Base-by-base conservation (phyloP, 352 stramenopile genomes). In the Pythium dissotocum region DNA sequence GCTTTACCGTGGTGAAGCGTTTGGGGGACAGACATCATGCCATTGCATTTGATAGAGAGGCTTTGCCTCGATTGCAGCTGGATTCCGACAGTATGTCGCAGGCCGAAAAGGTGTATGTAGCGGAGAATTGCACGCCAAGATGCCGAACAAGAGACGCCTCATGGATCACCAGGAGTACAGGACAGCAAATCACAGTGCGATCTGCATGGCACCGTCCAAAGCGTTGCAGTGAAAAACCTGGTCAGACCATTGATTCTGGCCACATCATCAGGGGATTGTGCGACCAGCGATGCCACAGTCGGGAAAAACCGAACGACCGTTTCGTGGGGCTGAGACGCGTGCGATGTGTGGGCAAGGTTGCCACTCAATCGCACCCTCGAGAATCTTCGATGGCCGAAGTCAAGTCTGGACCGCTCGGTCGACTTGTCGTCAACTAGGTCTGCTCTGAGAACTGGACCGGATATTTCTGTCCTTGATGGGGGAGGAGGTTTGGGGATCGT, bases 191-290 rank as follows among this genome's bases (percentile, higher is more conserved):
- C 6, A 9, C 6, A 18, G 44, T 30, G n/a, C 46, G 46, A 53
- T 28, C 46, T 21, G 21, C n/a, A 13, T 3, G 21, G 21, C 21
- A 24, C 21, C 21, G 21, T 32, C n/a, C 21, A 32, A 53, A 12
- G 38, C 16, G 38, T 14, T 16, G 46, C 46, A 53, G 46, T 16
- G 46, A 28, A 9, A 32, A 32, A 4, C 24, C 46, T 32, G n/a
- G 21, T 53, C 28, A 30, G 28, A 30, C 28, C 28, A 30, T 30
- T 30, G 28, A 30, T 30, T 30, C 46, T 53, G 46, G 46, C 46
- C 46, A 53, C 14, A 53, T 53, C 46, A 53, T 32, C n/a, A 53
- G 6, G 46, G 8, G 46, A 53, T 53, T 28, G 46, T 53, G 46
- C 42, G 38, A 16, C 42, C 42, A 16, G 42, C 16, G 46, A 32